Conservation (phyloP, 129 eudicot genomes). For the Silybum marianum region DNA sequence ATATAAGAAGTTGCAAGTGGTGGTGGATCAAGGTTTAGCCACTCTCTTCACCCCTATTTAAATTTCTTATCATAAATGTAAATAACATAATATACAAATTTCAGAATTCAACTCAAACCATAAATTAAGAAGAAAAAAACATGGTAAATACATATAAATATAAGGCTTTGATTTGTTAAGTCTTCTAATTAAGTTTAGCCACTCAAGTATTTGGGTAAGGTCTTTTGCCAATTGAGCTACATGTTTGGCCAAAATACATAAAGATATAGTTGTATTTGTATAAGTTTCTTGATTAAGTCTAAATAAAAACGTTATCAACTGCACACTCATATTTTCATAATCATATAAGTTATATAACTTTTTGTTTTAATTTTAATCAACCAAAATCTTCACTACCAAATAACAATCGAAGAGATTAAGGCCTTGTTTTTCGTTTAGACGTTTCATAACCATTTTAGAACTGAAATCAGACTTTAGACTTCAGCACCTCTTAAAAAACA, state of each 20-base stretch:
- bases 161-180: background rate
- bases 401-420: background rate
- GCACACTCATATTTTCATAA: too few relatives aligned
- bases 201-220: background rate
- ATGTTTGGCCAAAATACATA: background rate
- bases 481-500: too few relatives aligned
- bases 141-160: background rate
- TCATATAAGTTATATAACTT: too few relatives aligned
- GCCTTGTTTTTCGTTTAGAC: too few relatives aligned
- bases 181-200: background rate
- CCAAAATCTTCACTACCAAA: background rate
- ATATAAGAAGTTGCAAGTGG: conserved; percentile 64
- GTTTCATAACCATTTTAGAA: too few relatives aligned
- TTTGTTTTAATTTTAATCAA: background rate
- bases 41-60: conserved; percentile 74
- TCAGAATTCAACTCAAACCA: background rate
- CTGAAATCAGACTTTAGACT: too few relatives aligned
- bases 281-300: background rate
- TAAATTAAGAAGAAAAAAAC: background rate
- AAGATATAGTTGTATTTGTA: too few relatives aligned
- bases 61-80: conserved; percentile 20
- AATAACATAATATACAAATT: conserved; percentile 11
- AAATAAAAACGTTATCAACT: background rate
- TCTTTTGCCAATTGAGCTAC: background rate
- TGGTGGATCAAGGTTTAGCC: conserved; percentile 84